Conservation (phyloP, 352 stramenopile species). For the Elongisporangium senticosum region DNA sequence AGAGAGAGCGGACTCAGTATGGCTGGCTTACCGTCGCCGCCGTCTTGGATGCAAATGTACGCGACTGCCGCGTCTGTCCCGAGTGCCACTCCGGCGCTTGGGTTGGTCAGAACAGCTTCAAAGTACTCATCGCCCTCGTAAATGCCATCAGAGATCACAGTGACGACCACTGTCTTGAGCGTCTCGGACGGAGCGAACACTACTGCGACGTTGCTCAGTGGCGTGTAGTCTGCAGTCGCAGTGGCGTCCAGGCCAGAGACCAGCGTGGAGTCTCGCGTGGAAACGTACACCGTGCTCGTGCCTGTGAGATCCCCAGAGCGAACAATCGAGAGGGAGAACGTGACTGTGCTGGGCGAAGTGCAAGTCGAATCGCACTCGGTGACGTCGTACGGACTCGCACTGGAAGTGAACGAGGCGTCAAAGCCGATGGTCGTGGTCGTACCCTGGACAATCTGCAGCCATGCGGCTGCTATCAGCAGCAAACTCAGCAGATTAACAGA, state of each 20-base stretch:
- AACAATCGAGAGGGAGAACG: constrained; percentile 24
- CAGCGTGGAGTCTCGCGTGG: constrained; percentile 17
- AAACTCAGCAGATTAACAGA: not conserved
- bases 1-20: not conserved
- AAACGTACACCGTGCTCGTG: constrained; percentile 30
- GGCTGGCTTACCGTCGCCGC: constrained; percentile 29
- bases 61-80: constrained; percentile 9
- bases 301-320: constrained; percentile 18
- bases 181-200: constrained; percentile 24
- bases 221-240: constrained; percentile 23
- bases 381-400: constrained; percentile 17
- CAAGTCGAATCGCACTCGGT: constrained; percentile 31
- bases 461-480: constrained; percentile 4
- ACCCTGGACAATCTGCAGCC: constrained; percentile 8
- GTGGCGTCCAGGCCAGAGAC: constrained; percentile 10
- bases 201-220: constrained; percentile 15
- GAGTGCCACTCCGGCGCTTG: constrained; percentile 18
- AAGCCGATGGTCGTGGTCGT: constrained; percentile 12
- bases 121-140: constrained; percentile 46
- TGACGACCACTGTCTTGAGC: constrained; percentile 21
- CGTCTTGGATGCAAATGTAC: constrained; percentile 32
- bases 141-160: constrained; percentile 35
- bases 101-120: constrained; percentile 23
- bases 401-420: constrained; percentile 18
- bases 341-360: constrained; percentile 23